Evolutionary conservation across 1,284 basidiomycete genomes (phyloP).

Genomic region (Termitomyces sp.): DNA sequence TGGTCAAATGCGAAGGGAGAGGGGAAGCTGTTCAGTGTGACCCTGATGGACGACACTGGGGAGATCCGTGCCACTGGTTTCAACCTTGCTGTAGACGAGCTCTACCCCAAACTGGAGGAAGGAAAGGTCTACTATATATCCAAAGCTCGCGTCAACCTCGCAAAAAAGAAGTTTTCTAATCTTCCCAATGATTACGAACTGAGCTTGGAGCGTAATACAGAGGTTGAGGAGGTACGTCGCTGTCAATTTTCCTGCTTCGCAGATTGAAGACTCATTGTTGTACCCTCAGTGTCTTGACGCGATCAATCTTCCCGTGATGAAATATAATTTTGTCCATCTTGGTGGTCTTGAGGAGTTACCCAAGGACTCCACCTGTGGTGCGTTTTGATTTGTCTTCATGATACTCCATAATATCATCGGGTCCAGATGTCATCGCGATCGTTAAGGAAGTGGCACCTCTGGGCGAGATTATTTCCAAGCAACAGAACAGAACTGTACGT

Average conservation of each 20-base stretch:
- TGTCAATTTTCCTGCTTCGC: background rate
- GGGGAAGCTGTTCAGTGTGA: constrained; percentile 93
- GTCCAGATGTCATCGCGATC: constrained; percentile 78
- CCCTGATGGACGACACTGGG: constrained; percentile 92
- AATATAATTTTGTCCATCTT: constrained; percentile 80
- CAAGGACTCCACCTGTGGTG: constrained; percentile 80
- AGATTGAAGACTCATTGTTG: constrained; percentile 8
- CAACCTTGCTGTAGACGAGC: constrained; percentile 81
- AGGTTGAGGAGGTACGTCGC: constrained; percentile 67
- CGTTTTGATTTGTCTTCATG: constrained; percentile 24
- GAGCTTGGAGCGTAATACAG: constrained; percentile 78
- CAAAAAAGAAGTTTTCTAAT: constrained; percentile 96
- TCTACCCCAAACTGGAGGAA: constrained; percentile 84
- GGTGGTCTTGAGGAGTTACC: constrained; percentile 55
- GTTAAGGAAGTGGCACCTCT: constrained; percentile 77
- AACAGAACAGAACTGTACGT: constrained; percentile 62
- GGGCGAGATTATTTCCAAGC: constrained; percentile 68
- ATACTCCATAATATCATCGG: constrained; percentile 16
- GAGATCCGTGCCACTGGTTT: constrained; percentile 93
- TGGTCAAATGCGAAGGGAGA: constrained; percentile 93
- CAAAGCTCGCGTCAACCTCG: constrained; percentile 88
- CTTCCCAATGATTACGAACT: constrained; percentile 95
- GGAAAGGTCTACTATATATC: constrained; percentile 93
- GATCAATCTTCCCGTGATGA: constrained; percentile 71
- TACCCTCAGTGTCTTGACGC: constrained; percentile 68